These are phyloP conservation scores for Fusarium annulatum DNA, from an alignment of 2,329 filamentous ascomycete species.

Conservation along the genomic window DNA sequence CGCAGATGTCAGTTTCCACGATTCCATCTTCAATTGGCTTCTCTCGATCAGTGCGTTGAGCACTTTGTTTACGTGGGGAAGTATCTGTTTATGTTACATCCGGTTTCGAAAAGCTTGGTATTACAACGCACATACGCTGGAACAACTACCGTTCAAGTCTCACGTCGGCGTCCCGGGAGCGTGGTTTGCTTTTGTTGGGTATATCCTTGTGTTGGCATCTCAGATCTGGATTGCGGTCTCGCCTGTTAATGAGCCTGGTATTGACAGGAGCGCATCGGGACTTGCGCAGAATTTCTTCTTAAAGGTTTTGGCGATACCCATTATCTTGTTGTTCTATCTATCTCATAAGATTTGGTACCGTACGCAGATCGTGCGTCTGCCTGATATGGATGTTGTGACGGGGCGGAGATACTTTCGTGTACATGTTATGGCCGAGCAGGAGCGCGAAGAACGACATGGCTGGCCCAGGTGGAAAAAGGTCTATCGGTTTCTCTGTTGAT, in stretches of 20 bases:
- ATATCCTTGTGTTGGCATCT: constrained; percentile 78
- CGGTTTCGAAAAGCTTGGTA: constrained; percentile 86
- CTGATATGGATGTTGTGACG: constrained; percentile 88
- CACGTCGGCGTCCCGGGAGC: constrained; percentile 83
- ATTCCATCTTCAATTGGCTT: constrained; percentile 81
- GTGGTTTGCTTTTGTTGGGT: constrained; percentile 82
- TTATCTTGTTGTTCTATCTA: constrained; percentile 75
- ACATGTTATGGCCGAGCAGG: constrained; percentile 79
- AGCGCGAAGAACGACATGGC: constrained; percentile 75
- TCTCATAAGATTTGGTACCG: constrained; percentile 79
- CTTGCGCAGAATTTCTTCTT: constrained; percentile 77
- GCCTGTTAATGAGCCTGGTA: constrained; percentile 68
- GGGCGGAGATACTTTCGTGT: constrained; percentile 88
- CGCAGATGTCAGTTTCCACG: constrained; percentile 70
- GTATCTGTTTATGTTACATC: constrained; percentile 89
- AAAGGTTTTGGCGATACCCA: constrained; percentile 75
- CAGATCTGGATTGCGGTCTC: constrained; percentile 91
- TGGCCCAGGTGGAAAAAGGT: constrained; percentile 83
- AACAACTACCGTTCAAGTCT: constrained; percentile 83
- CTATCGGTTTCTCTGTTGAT: constrained; percentile 77
- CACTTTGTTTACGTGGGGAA: constrained; percentile 82
- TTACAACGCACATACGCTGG: constrained; percentile 71
- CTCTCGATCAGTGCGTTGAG: constrained; percentile 78
- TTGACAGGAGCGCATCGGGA: constrained; percentile 53
- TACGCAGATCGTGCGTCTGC: constrained; percentile 72